Conservation (phyloP, 257 asterid genomes). For the Pogostemon cablin region DNA sequence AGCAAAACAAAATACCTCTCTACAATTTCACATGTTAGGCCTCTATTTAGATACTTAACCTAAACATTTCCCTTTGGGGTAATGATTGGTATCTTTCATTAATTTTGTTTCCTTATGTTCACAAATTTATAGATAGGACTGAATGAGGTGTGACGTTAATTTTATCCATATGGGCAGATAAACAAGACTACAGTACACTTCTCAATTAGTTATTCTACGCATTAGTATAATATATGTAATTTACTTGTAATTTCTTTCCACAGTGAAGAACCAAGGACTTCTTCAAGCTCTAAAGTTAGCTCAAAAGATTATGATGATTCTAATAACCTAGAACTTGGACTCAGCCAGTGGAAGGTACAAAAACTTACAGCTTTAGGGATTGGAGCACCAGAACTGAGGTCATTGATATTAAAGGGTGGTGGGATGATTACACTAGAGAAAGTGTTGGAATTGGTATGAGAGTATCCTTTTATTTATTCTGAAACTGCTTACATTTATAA, state of each 20-base stretch:
- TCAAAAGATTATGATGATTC: conserved; percentile 44
- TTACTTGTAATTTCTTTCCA: conserved; percentile 35
- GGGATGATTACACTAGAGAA: conserved; percentile 84
- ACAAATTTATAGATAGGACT: background rate
- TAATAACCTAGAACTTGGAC: conserved; percentile 69
- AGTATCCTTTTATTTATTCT: conserved; percentile 21
- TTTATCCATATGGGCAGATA: background rate
- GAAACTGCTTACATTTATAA: conserved; percentile 30
- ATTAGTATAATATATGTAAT: background rate
- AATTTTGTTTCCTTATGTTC: conserved; percentile 6
- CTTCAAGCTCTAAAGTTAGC: conserved; percentile 46
- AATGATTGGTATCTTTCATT: conserved; percentile 2
- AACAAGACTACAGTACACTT: background rate
- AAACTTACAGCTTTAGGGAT: conserved; percentile 69
- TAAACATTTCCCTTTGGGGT: background rate
- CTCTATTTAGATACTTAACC: background rate
- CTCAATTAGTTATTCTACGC: background rate
- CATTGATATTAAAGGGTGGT: conserved; percentile 82
- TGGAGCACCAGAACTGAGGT: conserved; percentile 70
- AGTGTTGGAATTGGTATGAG: conserved; percentile 66
- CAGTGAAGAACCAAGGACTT: conserved; percentile 56
- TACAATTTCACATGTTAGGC: background rate
- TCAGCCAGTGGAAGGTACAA: conserved; percentile 84
- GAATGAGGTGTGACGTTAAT: background rate
- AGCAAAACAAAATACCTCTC: background rate